These are phyloP conservation scores for Alternaria ethzedia DNA, from an alignment of 2,329 filamentous ascomycete genomes.

Conservation along the genomic window DNA sequence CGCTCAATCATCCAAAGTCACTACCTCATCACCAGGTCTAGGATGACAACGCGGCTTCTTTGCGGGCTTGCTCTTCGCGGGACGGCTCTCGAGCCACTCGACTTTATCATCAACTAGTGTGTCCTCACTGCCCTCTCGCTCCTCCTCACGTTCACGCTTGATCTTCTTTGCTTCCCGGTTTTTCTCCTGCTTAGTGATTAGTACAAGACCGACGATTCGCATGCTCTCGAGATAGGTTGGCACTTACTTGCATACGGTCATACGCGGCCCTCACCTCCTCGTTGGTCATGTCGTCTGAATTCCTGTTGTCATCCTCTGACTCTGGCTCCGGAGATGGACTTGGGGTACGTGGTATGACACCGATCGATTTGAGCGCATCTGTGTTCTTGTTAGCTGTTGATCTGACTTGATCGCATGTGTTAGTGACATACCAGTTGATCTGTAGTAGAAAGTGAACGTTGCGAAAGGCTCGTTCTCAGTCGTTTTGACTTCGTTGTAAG, in stretches of 20 bases:
- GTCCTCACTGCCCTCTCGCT: not conserved
- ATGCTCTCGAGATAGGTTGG: no score
- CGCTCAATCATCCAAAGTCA: not conserved
- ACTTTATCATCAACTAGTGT: not conserved
- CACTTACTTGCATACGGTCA: no score
- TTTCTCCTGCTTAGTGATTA: not conserved
- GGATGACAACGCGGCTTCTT: no score
- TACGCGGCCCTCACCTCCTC: not conserved
- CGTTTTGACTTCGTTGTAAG: not conserved
- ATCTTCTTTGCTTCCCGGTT: not conserved
- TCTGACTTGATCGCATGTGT: no score
- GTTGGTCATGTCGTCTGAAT: not conserved
- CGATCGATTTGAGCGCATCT: not conserved
- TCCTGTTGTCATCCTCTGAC: not conserved
- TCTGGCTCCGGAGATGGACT: not conserved
- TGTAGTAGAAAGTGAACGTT: not conserved
- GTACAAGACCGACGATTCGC: not conserved
- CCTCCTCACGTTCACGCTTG: not conserved
- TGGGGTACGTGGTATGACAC: not conserved
- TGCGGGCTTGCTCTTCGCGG: no score
- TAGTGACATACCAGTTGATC: no score
- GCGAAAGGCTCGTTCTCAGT: not conserved
- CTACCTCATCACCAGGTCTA: not conserved
- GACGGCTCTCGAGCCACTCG: no score
- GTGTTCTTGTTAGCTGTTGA: fast-evolving